Base-by-base conservation (phyloP, 306 rosid genomes). In the Corylus americana region DNA sequence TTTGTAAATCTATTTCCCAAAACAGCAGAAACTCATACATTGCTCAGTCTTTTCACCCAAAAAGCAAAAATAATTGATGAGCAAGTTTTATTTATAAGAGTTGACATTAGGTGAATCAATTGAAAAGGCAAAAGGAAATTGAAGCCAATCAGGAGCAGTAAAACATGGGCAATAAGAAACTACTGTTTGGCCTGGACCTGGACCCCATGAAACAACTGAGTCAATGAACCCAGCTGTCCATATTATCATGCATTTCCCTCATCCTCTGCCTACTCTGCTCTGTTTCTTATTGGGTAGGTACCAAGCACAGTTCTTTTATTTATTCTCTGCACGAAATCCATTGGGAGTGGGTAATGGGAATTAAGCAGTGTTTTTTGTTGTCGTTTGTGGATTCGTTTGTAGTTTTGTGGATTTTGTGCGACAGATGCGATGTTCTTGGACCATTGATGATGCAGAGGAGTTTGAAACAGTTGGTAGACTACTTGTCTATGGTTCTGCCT, bases 181-280 rank as follows among this genome's bases (percentile, higher is more conserved):
- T 76, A 48, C 73, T 76, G 80, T 74, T 86, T 80, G 45, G 45
- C 35, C 83, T 79, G 25, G 25, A 22, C 51, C 51, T 11, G 72
- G 88, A 81, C 88, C 92, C 90, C 84, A 49, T 11, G 53, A 49
- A 49, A 49, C 53, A 85, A 78, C 27, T 27, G 62, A 9, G 74
- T 68, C 9, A 72, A 67, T 85, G 81, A 85, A 69, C 66, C 83
- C 73, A 78, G 86, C 76, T 83, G 80, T 78, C 80, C 5, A 35
- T 72, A 35, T 72, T 50, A 74, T 45, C 29, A 7, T 10, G 8
- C 27, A 51, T 42, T 42, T 1, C 51, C 16, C 42, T 67, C 45
- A 50, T 17, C 11, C 51, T 61, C 25, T 57, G 47, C 44, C 45
- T 42, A 31, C 22, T 54, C 37, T 63, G 57, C 54, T 55, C 53